phyloP scores from a whole-genome alignment of 164 flowering plant species.

The Stephania cephalantha region DNA sequence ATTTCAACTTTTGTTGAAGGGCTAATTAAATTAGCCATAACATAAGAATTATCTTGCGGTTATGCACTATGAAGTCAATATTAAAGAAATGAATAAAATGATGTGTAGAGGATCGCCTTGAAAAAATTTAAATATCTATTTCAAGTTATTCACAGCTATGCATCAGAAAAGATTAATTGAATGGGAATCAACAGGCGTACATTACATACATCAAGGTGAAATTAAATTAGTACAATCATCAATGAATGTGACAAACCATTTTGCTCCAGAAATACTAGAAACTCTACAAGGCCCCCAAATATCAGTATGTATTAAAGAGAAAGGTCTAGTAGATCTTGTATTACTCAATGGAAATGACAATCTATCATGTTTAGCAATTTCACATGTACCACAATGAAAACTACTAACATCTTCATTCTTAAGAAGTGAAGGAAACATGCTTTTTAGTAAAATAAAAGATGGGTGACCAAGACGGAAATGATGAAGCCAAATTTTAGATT shows the following conservation, averaged over 20 bases:
- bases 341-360: constrained; percentile 8
- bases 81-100: no score
- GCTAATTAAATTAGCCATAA: no score
- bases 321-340: not conserved
- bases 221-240: not conserved
- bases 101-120: not conserved
- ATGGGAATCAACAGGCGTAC: not conserved
- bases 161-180: not conserved
- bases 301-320: not conserved
- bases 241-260: no score
- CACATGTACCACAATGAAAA: constrained; percentile 13
- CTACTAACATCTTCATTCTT: constrained; percentile 6
- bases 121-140: not conserved
- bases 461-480: constrained; percentile 6
- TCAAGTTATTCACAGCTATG: not conserved
- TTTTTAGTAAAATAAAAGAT: not conserved
- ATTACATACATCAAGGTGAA: not conserved
- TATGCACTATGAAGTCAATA: no score
- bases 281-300: no score
- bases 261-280: no score
- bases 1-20: not conserved
- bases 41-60: no score
- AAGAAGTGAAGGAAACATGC: not conserved
- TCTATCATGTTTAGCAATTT: not conserved
- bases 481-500: constrained; percentile 7